These are phyloP conservation scores for Aspergillus sp. DNA, from an alignment of 2,329 filamentous ascomycete genomes.

Conservation along the genomic window DNA sequence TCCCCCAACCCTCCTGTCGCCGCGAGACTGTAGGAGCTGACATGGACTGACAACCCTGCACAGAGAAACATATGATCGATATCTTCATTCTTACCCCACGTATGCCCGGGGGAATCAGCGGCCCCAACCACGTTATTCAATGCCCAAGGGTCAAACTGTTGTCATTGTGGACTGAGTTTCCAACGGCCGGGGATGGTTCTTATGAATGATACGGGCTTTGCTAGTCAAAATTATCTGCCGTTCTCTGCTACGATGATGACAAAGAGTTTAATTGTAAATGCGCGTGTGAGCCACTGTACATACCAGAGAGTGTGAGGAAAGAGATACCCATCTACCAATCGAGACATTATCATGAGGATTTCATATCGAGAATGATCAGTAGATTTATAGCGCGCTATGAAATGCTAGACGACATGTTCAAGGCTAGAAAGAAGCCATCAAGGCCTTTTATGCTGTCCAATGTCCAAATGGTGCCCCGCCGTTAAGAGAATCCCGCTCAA, in stretches of 20 bases:
- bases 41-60: conserved; percentile 16
- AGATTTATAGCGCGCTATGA: background rate
- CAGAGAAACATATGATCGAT: conserved; percentile 15
- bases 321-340: conserved; percentile 24
- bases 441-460: background rate
- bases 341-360: background rate
- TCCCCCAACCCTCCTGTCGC: background rate
- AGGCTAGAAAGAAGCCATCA: no score
- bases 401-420: background rate
- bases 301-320: background rate
- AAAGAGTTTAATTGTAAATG: conserved; percentile 6
- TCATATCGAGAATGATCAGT: background rate
- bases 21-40: conserved; percentile 7
- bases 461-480: background rate
- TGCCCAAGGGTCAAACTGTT: conserved; percentile 22
- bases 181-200: background rate
- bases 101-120: conserved; percentile 25
- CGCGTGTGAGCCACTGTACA: conserved; percentile 3
- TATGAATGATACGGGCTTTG: background rate
- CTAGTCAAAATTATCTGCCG: background rate
- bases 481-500: background rate
- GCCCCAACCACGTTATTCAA: conserved; percentile 15
- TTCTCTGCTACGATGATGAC: background rate
- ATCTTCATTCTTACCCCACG: conserved; percentile 21
- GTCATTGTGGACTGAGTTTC: conserved; percentile 29